Evolutionary conservation across 352 stramenopile species (phyloP), one percentile per base, ranked within the genome.

Genomic region (Globisporangium takayamanum): DNA sequence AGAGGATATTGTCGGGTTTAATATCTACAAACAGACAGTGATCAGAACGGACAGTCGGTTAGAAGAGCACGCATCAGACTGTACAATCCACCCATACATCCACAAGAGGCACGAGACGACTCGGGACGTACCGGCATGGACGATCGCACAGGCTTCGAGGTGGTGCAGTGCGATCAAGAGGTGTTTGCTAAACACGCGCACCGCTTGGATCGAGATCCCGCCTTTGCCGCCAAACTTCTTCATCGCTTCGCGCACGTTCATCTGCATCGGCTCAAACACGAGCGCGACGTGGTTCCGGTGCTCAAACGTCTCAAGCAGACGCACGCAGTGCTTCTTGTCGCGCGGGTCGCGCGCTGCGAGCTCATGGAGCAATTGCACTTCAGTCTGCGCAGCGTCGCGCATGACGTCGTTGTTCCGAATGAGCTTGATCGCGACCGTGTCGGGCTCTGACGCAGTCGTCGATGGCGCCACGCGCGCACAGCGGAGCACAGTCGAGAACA

Each of bases 331-430:
- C 45, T 92, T 91, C 55, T 87, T 91, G 53, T 94, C 78, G 11
- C 87, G 73, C 22, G 72, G 64, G 46, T 96, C 89, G 4, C 72
- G 62, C n/a, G 70, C 70, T 0, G 79, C 65, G 3, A 98, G 66
- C 48, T 93, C 76, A 0, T 80, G 74, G n/a, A 98, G 62, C 2
- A 97, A 60, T 49, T 70, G 76, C 15, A 95, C 67, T 60, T 97
- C 91, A 0, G 70, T 92, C 62, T 95, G 71, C 3, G 95, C 95
- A 2, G 96, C 96, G 55, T 99, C 98, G 6, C 87, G 84, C 97
- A 99, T 99, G 20, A 96, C 89, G 52, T 99, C 96, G 68, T 99
- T 99, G 74, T 97, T 98, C 11, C 97, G 85, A 63, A 97, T 91
- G 5, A 97, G 71, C 53, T 97, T 97, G 54, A 97, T 66, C 6